Evolutionary conservation across 192 early-diverging fungal genomes (phyloP), one percentile per base, ranked within the genome.

Genomic region (Coemansia sp.): DNA sequence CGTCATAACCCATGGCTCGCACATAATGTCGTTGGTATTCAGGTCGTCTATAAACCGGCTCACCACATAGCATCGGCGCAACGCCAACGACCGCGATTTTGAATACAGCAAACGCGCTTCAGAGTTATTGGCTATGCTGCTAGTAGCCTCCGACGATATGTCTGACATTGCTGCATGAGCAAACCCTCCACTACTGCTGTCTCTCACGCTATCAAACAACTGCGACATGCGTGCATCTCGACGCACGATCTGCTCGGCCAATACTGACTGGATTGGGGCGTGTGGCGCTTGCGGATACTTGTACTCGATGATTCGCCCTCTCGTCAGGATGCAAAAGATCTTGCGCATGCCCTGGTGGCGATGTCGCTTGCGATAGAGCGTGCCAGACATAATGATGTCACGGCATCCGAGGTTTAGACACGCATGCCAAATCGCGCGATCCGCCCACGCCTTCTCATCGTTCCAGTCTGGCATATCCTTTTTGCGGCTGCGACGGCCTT

Each of bases 1-100:
- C 11, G 80, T 82, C 72, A 77, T 77, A 2, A 82, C 80, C 80
- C 80, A 82, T 16, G 80, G 80, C 72, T 82, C 80, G 66, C 75
- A 77, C 75, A 77, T 75, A 46, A 82, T 82, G 49, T 82, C 80
- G 7, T 63, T 35, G 3, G 68, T 65, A 13, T 61, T 74, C 35
- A 82, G 60, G 28, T 82, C 80, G 44, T 82, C 80, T 0, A 62
- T 63, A 46, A 77, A 72, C 35, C 80, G 72, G 40, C 80, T 82
- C 49, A 82, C 66, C 62, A 82, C 80, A 47, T 82, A 82, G 67
- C 80, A 82, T 57, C 67, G 73, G 16, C 69, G 72, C 63, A 82
- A 33, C 3, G 80, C 66, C 67, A 82, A 40, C 30, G 75, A 61
- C 33, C 80, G 75, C 43, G 72, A 66, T 19, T 60, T 62, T 16